phyloP scores from a whole-genome alignment of 2,329 filamentous ascomycete genomes.

The Fusarium sp. region DNA sequence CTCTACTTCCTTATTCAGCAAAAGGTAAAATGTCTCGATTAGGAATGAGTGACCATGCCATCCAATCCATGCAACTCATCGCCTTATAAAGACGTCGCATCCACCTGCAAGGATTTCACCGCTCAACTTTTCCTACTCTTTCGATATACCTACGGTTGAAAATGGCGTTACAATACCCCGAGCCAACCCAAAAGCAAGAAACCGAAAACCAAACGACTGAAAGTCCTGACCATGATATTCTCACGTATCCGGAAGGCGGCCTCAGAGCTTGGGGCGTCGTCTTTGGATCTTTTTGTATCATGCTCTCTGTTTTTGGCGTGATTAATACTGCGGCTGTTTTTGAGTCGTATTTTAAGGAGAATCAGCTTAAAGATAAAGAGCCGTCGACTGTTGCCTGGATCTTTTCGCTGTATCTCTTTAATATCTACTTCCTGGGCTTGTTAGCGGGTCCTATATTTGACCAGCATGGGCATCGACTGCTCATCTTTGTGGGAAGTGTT shows the following conservation, averaged over 20 bases:
- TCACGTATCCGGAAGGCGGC: neutral
- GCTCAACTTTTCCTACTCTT: neutral
- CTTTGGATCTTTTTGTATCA: neutral
- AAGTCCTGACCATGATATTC: neutral
- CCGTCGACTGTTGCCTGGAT: neutral
- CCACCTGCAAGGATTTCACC: neutral
- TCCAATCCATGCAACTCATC: neutral
- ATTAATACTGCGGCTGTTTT: neutral
- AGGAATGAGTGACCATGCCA: neutral
- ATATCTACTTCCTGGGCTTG: neutral
- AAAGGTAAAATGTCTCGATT: neutral
- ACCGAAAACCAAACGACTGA: neutral
- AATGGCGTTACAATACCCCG: neutral
- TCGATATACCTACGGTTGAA: neutral
- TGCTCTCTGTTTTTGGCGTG: neutral
- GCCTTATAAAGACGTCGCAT: neutral
- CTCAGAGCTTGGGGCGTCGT: neutral
- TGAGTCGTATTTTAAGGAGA: neutral
- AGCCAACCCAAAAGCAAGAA: neutral
- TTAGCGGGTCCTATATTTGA: neutral
- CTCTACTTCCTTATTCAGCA: neutral
- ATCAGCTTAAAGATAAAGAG: neutral
- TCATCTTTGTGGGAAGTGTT: neutral
- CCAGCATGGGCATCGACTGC: neutral
- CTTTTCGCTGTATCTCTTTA: neutral